Evolutionary conservation across 176 grass and related monocot species (phyloP).

Genomic region (Cenchrus americanus): DNA sequence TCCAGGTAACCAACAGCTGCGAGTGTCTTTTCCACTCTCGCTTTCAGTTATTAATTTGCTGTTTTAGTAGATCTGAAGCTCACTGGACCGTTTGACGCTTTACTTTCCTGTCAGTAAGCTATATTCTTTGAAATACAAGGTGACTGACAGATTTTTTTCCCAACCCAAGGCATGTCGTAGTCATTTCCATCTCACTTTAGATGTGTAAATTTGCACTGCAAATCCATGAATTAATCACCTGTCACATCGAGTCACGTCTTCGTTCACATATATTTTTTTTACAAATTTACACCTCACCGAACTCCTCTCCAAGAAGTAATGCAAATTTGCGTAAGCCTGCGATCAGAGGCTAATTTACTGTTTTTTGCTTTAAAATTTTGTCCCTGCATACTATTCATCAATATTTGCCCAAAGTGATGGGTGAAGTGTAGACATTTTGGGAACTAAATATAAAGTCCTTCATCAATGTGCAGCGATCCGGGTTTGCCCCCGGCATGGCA

Average conservation of each 20-base stretch:
- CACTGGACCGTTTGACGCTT: background rate
- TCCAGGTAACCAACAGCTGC: constrained; percentile 48
- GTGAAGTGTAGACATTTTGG: no score
- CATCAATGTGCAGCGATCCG: constrained; percentile 49
- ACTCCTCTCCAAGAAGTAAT: no score
- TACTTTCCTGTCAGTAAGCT: background rate
- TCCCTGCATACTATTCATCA: background rate
- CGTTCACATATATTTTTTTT: no score
- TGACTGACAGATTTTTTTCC: background rate
- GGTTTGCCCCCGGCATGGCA: constrained; percentile 53
- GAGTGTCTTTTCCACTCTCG: background rate
- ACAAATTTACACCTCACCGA: no score
- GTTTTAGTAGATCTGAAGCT: background rate
- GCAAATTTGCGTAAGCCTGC: no score
- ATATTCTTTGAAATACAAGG: no score
- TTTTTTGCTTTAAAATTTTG: background rate
- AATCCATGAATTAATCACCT: no score
- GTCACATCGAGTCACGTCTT: no score
- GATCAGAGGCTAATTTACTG: background rate
- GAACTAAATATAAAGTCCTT: no score
- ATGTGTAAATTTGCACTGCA: no score
- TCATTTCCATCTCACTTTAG: background rate
- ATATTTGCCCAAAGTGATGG: no score
- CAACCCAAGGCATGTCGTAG: background rate
- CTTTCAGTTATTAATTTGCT: background rate